Percentiles rank a stretch among this genome's conserved stretches.
phyloP scores from a whole-genome alignment of 2,329 filamentous ascomycete species.

The Colletotrichum endophyticum region DNA sequence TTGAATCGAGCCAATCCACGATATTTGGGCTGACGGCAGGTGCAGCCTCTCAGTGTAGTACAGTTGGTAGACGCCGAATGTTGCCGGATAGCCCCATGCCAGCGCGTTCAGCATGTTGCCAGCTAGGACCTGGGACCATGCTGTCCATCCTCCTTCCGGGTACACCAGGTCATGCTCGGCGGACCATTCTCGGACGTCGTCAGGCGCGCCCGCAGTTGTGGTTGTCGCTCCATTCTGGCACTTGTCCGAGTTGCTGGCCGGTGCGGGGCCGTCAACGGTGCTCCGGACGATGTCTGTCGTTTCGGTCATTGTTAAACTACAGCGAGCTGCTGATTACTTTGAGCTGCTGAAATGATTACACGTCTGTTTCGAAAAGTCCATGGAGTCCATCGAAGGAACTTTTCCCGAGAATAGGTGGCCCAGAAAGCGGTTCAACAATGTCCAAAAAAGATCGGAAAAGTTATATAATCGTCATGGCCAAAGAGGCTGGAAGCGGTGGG shows the following conservation, averaged over 20 bases:
- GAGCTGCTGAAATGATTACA: neutral
- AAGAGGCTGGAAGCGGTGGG: neutral
- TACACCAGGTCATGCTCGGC: slow-evolving; percentile 17
- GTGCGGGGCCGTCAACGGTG: neutral
- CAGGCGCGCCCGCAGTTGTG: neutral
- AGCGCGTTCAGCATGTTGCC: slow-evolving; percentile 52
- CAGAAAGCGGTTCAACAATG: neutral
- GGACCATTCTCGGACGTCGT: neutral
- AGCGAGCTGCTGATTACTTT: neutral
- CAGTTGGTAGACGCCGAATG: slow-evolving; percentile 61
- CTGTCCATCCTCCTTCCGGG: slow-evolving; percentile 50
- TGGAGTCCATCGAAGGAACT: neutral
- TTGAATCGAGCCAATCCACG: slow-evolving; percentile 55
- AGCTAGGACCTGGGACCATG: slow-evolving; percentile 56
- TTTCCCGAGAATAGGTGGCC: neutral
- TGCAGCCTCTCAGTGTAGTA: slow-evolving; percentile 44
- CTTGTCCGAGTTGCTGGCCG: neutral
- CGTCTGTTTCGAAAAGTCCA: neutral
- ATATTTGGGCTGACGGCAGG: slow-evolving; percentile 38
- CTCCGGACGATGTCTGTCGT: neutral
- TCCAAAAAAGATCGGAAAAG: neutral
- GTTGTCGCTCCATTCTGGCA: neutral
- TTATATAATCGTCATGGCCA: neutral
- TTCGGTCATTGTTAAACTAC: neutral
- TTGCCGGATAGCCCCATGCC: slow-evolving; percentile 54